Percentiles rank a stretch among this genome's conserved stretches.
These are phyloP conservation scores for Aspergillus hancockii DNA, from an alignment of 495 filamentous ascomycete genomes.

Conservation along the genomic window DNA sequence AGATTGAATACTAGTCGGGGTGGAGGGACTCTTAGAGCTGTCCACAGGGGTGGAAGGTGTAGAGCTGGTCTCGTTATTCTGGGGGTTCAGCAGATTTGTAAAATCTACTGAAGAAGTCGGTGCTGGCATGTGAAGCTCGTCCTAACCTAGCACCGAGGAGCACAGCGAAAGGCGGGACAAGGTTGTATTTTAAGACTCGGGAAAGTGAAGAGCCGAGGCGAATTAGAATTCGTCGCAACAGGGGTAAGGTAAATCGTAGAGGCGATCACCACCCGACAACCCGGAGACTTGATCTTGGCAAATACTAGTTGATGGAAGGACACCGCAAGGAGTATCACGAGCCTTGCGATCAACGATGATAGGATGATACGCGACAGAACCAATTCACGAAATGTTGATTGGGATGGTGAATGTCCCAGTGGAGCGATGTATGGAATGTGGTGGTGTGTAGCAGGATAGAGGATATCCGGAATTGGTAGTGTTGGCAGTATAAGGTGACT, in stretches of 20 bases:
- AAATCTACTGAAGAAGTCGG: constrained; percentile 73
- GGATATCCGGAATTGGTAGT: constrained; percentile 16
- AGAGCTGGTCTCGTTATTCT: constrained; percentile 34
- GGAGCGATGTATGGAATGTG: constrained; percentile 13
- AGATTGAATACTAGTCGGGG: constrained; percentile 34
- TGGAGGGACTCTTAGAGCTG: constrained; percentile 21
- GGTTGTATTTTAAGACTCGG: constrained; percentile 23
- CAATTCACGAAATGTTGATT: background rate
- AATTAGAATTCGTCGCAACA: constrained; percentile 24
- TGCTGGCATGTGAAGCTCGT: constrained; percentile 68
- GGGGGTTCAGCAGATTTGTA: constrained; percentile 75
- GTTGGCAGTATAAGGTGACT: constrained; percentile 11
- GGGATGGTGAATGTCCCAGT: constrained; percentile 12
- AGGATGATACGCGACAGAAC: background rate
- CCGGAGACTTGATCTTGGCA: constrained; percentile 19
- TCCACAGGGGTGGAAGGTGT: constrained; percentile 27
- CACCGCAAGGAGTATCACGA: constrained; percentile 15
- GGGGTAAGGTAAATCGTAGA: constrained; percentile 31
- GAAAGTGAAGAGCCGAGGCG: constrained; percentile 27
- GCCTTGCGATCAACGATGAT: constrained; percentile 7
- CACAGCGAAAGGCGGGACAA: constrained; percentile 22
- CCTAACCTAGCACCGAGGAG: constrained; percentile 18
- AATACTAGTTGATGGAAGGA: constrained; percentile 9
- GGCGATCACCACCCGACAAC: constrained; percentile 36
- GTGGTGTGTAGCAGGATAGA: constrained; percentile 5